These are phyloP conservation scores for Clitocybe nebularis DNA, from an alignment of 1,284 basidiomycete species.

Conservation along the genomic window DNA sequence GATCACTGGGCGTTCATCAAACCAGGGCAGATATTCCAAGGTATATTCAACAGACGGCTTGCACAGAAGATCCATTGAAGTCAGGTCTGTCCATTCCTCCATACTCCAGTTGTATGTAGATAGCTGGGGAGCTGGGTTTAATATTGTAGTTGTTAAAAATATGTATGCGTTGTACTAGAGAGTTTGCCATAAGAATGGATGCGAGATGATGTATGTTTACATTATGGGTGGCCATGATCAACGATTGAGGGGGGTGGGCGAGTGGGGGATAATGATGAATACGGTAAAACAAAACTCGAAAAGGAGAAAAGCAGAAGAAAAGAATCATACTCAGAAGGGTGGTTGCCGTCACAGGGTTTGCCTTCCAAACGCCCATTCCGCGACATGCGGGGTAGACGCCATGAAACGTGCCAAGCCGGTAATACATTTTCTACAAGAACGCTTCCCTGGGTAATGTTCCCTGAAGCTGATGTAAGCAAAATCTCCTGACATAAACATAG, in stretches of 20 bases:
- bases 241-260: conserved; percentile 2
- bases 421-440: conserved; percentile 26
- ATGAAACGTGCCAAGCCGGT: background rate
- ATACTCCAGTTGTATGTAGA: background rate
- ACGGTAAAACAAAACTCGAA: background rate
- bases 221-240: conserved; percentile 2
- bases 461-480: conserved; percentile 22
- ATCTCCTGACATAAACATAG: background rate
- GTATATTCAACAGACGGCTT: too few relatives aligned
- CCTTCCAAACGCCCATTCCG: background rate
- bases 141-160: conserved; percentile 13
- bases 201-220: conserved; percentile 9
- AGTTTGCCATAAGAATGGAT: conserved; percentile 6
- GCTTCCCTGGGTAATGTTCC: conserved; percentile 39
- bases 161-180: conserved; percentile 6
- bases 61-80: too few relatives aligned
- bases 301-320: conserved; percentile 5
- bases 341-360: background rate
- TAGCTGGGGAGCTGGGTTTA: conserved; percentile 1
- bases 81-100: background rate
- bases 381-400: conserved; percentile 1
- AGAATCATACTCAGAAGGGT: conserved; percentile 4
- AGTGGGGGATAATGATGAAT: conserved; percentile 7
- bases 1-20: conserved; percentile 1
- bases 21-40: conserved; percentile 1